Conservation (phyloP, 2,329 filamentous ascomycete species). For the Fusarium sp. region DNA sequence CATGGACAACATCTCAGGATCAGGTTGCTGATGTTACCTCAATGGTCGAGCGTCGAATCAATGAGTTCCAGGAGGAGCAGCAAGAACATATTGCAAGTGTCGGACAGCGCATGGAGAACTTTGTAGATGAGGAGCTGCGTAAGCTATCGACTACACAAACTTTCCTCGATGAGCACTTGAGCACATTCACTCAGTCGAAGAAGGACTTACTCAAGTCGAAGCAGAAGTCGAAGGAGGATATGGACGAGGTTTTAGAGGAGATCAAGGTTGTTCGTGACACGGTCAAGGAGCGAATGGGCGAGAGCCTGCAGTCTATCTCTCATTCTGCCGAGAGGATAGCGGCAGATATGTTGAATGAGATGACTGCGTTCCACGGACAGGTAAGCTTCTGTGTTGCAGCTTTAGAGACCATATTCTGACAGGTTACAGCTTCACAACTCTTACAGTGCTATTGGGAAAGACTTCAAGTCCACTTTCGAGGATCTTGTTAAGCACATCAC, state of each 20-base stretch:
- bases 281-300: conserved; percentile 85
- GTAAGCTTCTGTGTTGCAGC: conserved; percentile 48
- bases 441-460: conserved; percentile 82
- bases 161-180: conserved; percentile 75
- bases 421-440: conserved; percentile 76
- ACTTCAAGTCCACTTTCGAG: conserved; percentile 89
- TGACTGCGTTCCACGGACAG: conserved; percentile 81
- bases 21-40: conserved; percentile 81
- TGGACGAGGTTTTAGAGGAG: conserved; percentile 91
- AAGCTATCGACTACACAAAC: conserved; percentile 76
- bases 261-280: conserved; percentile 90
- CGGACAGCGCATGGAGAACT: conserved; percentile 76
- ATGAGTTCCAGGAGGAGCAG: conserved; percentile 78
- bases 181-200: conserved; percentile 74
- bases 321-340: conserved; percentile 88
- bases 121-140: conserved; percentile 78
- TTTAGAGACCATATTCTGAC: conserved; percentile 10
- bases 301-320: conserved; percentile 85
- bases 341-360: conserved; percentile 85
- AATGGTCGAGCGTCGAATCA: conserved; percentile 79
- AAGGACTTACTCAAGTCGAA: conserved; percentile 75
- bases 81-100: conserved; percentile 74
- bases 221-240: conserved; percentile 77
- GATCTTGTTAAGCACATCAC: conserved; percentile 79
- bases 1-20: conserved; percentile 80